Conservation (phyloP, 805 yeast genomes). For the Kodamaea nitidulidarum region DNA sequence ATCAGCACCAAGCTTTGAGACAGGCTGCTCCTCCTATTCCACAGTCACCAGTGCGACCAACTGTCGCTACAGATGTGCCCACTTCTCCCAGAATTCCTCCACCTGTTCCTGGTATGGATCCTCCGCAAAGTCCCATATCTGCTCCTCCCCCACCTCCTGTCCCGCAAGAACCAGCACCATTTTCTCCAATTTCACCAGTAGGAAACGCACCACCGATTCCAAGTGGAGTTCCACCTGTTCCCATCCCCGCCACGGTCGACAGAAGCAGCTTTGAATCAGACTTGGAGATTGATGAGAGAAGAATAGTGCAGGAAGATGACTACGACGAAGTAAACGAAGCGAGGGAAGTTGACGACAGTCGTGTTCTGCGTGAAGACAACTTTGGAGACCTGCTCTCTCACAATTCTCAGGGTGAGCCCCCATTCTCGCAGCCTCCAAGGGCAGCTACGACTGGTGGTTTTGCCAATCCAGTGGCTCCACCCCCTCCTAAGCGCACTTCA, state of each 20-base stretch:
- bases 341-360: no score
- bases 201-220: slow-evolving; percentile 11
- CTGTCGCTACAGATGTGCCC: background rate
- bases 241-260: slow-evolving; percentile 1
- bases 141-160: slow-evolving; percentile 11
- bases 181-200: slow-evolving; percentile 9
- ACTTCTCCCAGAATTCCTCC: slow-evolving; percentile 5
- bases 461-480: slow-evolving; percentile 13
- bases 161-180: slow-evolving; percentile 12
- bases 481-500: slow-evolving; percentile 15
- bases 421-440: slow-evolving; percentile 16
- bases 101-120: slow-evolving; percentile 8
- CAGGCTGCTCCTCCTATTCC: slow-evolving; percentile 14
- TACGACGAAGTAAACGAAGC: background rate
- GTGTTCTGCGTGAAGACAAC: no score
- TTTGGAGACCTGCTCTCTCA: slow-evolving; percentile 10
- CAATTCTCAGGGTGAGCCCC: slow-evolving; percentile 20
- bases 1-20: no score
- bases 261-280: background rate
- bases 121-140: slow-evolving; percentile 3
- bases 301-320: slow-evolving; percentile 7
- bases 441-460: slow-evolving; percentile 7
- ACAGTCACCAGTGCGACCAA: slow-evolving; percentile 6
- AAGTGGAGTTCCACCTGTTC: slow-evolving; percentile 9
- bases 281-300: slow-evolving; percentile 3